Evolutionary conservation across 306 rosid genomes (phyloP), one percentile per base, ranked within the genome.

Genomic region (Prosopis cineraria): DNA sequence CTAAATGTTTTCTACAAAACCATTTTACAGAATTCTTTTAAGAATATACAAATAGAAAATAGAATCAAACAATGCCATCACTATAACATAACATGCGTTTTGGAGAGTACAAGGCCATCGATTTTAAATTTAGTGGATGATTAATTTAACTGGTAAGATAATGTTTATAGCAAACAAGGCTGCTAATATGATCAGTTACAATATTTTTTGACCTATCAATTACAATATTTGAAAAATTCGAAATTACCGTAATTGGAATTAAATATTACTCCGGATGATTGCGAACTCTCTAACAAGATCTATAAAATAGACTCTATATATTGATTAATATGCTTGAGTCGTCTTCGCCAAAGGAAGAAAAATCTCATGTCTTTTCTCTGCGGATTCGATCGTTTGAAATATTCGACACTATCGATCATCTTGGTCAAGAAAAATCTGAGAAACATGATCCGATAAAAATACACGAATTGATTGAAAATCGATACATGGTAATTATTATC

Each of bases 391-490:
- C 67, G 67, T 31, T 30, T 31, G 20, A 60, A 60, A 60, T 60
- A 60, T 14, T 16, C 30, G 67, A 30, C 67, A 60, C 40, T 6
- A 60, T 30, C n/a, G 11, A 60, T 30, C 40, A 30, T 13, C 1
- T 58, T 58, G 40, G 22, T 30, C 19, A 60, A 29, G 24, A 7
- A 16, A 30, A 60, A 30, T 13, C 37, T 6, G 40, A 30, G 24
- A 60, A 60, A 60, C 66, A 13, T 41, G 27, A 80, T 76, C 74
- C 80, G 69, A 77, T 44, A 73, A 68, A 43, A 67, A 29, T 59
- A 44, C 14, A 13, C 52, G 30, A 60, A 60, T 83, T 79, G 27
- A 68, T 30, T 31, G 30, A 70, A 44, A 31, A 34, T 50, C 47
- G 30, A 39, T 70, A 29, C 11, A 29, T 60, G 39, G 30, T 17